A percentile compares a stretch with the other conserved stretches of the same genome.
Evolutionary conservation across 2,329 filamentous ascomycete species (phyloP).

Genomic region (Colletotrichum nymphaeae): DNA sequence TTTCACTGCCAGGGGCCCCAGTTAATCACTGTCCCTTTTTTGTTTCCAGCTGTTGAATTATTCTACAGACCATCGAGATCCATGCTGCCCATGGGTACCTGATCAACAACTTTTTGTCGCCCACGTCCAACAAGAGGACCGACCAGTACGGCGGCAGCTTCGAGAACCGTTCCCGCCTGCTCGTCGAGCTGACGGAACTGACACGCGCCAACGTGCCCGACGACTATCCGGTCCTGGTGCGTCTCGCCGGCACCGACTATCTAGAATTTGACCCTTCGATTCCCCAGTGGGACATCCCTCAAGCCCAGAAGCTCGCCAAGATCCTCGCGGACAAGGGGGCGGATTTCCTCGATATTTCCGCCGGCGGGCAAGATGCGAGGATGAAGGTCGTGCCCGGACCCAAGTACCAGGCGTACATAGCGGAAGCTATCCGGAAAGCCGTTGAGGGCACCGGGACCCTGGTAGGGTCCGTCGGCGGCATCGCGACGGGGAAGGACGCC

Average conservation of each 20-base stretch:
- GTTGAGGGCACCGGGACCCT: slow-evolving; percentile 65
- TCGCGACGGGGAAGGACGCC: slow-evolving; percentile 55
- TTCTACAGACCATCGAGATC: slow-evolving; percentile 30
- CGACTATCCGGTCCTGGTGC: slow-evolving; percentile 75
- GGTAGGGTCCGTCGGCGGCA: slow-evolving; percentile 58
- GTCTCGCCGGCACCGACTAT: slow-evolving; percentile 79
- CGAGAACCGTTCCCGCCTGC: slow-evolving; percentile 55
- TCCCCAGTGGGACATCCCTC: slow-evolving; percentile 72
- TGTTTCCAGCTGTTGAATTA: not conserved
- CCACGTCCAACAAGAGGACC: slow-evolving; percentile 56
- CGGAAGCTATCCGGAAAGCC: slow-evolving; percentile 73
- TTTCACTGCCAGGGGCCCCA: not conserved
- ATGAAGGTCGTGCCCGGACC: slow-evolving; percentile 69
- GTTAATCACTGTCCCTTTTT: not conserved
- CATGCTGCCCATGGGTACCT: slow-evolving; percentile 62
- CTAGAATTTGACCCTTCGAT: slow-evolving; percentile 67
- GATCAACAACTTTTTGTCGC: slow-evolving; percentile 57
- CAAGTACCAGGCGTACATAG: slow-evolving; percentile 77
- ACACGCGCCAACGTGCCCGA: slow-evolving; percentile 70
- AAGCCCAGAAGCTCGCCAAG: slow-evolving; percentile 71
- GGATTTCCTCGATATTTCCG: slow-evolving; percentile 78
- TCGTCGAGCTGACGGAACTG: slow-evolving; percentile 62
- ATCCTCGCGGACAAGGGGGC: slow-evolving; percentile 73
- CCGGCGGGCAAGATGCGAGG: slow-evolving; percentile 70
- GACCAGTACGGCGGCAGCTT: slow-evolving; percentile 60